Evolutionary conservation across 2,329 filamentous ascomycete genomes (phyloP).

Genomic region (Xylaria sp.): DNA sequence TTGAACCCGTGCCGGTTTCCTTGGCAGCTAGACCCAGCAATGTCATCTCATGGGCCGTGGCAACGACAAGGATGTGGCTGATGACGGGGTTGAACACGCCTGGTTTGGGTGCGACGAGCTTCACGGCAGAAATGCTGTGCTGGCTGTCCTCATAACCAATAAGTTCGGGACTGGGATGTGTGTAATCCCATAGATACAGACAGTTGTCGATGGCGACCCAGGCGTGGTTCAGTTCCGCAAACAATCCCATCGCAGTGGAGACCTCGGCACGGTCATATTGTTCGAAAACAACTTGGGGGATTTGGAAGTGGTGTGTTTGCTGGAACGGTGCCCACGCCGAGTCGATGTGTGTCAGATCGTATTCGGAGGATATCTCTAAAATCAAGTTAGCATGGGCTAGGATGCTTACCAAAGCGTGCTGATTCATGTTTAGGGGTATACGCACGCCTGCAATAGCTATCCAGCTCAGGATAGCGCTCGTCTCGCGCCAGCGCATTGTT

Average conservation of each 20-base stretch:
- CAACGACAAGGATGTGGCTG: slow-evolving; percentile 88
- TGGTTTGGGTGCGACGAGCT: slow-evolving; percentile 82
- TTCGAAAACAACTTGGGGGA: slow-evolving; percentile 91
- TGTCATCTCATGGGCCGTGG: slow-evolving; percentile 85
- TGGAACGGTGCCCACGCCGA: slow-evolving; percentile 89
- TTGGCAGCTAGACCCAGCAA: slow-evolving; percentile 84
- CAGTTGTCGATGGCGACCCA: slow-evolving; percentile 97
- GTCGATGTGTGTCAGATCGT: slow-evolving; percentile 77
- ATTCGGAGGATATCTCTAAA: slow-evolving; percentile 87
- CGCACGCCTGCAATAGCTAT: slow-evolving; percentile 89
- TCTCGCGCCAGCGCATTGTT: slow-evolving; percentile 82
- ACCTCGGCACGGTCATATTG: slow-evolving; percentile 90
- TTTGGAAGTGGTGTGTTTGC: slow-evolving; percentile 84
- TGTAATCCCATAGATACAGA: slow-evolving; percentile 98
- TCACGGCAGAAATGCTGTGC: slow-evolving; percentile 90
- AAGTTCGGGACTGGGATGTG: slow-evolving; percentile 87
- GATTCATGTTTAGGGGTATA: slow-evolving; percentile 41
- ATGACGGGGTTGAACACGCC: slow-evolving; percentile 90
- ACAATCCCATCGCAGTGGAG: slow-evolving; percentile 92
- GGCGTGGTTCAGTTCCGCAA: slow-evolving; percentile 92
- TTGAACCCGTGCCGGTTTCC: slow-evolving; percentile 74
- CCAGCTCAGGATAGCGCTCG: slow-evolving; percentile 85
- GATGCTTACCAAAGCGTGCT: too few species aligned
- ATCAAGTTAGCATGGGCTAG: slow-evolving; percentile 44
- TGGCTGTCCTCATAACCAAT: slow-evolving; percentile 92